Evolutionary conservation across 139 green algal species (phyloP).

Genomic region (Closterium sp.): DNA sequence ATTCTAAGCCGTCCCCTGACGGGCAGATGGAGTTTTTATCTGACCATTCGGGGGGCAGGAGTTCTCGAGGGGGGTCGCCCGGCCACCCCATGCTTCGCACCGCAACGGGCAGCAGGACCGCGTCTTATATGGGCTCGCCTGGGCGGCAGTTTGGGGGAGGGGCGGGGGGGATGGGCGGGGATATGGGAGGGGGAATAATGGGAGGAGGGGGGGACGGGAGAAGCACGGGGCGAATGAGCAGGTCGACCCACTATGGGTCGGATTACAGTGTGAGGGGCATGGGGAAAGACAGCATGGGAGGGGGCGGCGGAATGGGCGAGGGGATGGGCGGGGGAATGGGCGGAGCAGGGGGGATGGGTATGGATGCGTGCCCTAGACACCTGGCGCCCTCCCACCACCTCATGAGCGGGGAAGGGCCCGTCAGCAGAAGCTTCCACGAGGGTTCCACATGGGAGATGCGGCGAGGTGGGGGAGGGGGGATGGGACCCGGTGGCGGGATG

Average conservation of each 20-base stretch:
- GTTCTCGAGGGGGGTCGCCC: not conserved
- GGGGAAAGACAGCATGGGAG: not conserved
- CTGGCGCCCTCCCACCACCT: not conserved
- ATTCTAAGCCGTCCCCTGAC: not conserved
- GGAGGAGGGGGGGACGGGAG: not conserved
- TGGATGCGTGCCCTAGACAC: not conserved
- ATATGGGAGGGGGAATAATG: not conserved
- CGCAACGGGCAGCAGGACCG: not conserved
- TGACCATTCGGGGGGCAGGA: not conserved
- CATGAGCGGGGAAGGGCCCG: not conserved
- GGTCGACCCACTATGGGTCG: not conserved
- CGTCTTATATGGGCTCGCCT: not conserved
- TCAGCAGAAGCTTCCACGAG: not conserved
- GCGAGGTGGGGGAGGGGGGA: not conserved
- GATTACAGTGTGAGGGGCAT: not conserved
- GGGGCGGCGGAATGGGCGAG: not conserved
- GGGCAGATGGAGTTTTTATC: not conserved
- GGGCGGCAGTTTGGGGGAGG: not conserved
- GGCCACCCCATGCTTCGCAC: not conserved
- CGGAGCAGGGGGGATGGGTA: not conserved
- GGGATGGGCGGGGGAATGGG: not conserved
- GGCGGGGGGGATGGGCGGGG: not conserved
- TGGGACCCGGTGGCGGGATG: not conserved
- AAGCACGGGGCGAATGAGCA: not conserved
- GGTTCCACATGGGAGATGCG: not conserved